These are phyloP conservation scores for Penicilliopsis zonata DNA, from an alignment of 495 filamentous ascomycete genomes.

Conservation along the genomic window DNA sequence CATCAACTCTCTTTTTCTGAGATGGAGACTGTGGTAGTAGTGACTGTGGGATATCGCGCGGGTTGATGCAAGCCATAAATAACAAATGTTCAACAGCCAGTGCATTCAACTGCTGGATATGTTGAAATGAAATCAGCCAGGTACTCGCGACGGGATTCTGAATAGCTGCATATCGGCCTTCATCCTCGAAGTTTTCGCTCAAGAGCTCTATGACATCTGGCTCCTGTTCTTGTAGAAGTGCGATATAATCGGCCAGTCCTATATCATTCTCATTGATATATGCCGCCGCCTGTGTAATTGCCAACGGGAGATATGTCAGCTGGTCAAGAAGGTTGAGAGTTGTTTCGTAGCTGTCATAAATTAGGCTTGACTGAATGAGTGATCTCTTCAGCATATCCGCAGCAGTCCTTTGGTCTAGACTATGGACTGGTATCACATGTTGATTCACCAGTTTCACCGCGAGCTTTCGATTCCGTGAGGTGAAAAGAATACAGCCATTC, in stretches of 20 bases:
- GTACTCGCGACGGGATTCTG: slow-evolving; percentile 35
- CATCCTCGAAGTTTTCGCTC: slow-evolving; percentile 28
- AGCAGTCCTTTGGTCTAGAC: slow-evolving; percentile 7
- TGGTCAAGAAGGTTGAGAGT: slow-evolving; percentile 13
- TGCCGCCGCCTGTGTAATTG: slow-evolving; percentile 26
- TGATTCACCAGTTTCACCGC: slow-evolving; percentile 4
- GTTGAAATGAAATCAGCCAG: slow-evolving; percentile 34
- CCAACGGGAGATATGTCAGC: slow-evolving; percentile 31
- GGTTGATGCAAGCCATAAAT: slow-evolving; percentile 24
- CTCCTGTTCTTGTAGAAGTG: slow-evolving; percentile 21
- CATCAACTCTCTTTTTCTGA: slow-evolving; percentile 4
- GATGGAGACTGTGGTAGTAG: slow-evolving; percentile 7
- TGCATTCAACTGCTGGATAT: slow-evolving; percentile 18
- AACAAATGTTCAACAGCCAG: slow-evolving; percentile 19
- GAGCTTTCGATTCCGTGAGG: slow-evolving; percentile 12
- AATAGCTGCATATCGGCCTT: slow-evolving; percentile 16
- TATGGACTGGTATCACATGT: slow-evolving; percentile 6
- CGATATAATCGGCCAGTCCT: slow-evolving; percentile 23
- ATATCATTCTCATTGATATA: slow-evolving; percentile 30
- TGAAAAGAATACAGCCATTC: slow-evolving; percentile 8
- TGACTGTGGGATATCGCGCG: slow-evolving; percentile 16
- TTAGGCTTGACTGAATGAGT: slow-evolving; percentile 7
- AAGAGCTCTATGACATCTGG: slow-evolving; percentile 18
- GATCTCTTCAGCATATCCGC: slow-evolving; percentile 9
- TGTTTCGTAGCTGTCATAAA: background rate